phyloP scores from a whole-genome alignment of 2,329 filamentous ascomycete genomes.

The Grosmannia serpens region DNA sequence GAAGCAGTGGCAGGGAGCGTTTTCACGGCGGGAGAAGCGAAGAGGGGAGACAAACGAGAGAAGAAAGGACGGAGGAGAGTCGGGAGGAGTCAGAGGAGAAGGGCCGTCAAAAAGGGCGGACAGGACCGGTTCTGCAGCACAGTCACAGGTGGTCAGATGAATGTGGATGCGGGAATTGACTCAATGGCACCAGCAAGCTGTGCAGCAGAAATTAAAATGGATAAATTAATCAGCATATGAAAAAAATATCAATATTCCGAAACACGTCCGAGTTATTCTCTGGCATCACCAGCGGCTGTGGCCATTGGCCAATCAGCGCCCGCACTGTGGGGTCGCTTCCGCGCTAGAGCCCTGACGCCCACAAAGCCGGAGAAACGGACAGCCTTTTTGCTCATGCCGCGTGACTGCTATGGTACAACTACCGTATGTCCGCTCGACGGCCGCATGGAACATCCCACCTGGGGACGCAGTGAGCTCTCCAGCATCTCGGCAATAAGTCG shows the following conservation, averaged over 20 bases:
- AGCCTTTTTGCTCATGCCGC: neutral
- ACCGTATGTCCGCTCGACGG: too few relatives aligned
- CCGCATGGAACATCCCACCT: too few relatives aligned
- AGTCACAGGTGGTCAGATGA: neutral
- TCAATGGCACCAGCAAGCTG: neutral
- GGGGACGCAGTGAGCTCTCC: too few relatives aligned
- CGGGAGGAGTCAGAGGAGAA: neutral
- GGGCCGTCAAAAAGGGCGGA: neutral
- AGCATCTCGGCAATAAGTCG: too few relatives aligned
- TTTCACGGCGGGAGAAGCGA: neutral
- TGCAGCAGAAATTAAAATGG: neutral
- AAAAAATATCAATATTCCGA: neutral
- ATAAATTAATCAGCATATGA: neutral
- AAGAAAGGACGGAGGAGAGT: neutral
- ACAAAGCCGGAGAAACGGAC: neutral
- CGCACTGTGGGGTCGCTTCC: neutral
- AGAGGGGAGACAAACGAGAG: neutral
- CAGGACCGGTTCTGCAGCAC: constrained; percentile 13
- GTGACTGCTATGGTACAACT: too few relatives aligned
- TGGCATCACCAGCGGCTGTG: neutral
- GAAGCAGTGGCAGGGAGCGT: neutral
- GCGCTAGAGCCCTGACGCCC: neutral
- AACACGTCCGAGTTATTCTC: neutral
- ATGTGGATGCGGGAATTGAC: constrained; percentile 1
- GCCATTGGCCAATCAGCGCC: neutral